Percentiles rank a stretch among this genome's conserved stretches.
These are phyloP conservation scores for Chondrus crispus DNA, from an alignment of 23 red algal genomes.

Conservation along the genomic window DNA sequence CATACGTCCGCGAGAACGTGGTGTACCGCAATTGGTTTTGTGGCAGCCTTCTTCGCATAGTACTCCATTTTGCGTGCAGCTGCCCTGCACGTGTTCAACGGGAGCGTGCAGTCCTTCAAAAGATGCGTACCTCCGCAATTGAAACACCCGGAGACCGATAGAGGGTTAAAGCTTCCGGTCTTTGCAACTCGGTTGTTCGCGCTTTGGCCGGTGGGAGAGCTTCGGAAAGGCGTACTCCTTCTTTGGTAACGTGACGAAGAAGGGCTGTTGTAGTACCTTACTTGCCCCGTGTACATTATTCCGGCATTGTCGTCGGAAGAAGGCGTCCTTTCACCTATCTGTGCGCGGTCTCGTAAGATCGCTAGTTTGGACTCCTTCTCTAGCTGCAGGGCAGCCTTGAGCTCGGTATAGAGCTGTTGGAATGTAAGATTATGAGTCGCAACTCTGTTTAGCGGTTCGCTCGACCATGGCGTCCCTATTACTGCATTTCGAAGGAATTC, in stretches of 20 bases:
- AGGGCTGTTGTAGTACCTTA: not conserved
- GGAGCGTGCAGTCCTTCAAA: not conserved
- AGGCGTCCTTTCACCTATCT: not conserved
- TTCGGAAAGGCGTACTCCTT: not conserved
- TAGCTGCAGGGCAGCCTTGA: not conserved
- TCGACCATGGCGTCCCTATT: not conserved
- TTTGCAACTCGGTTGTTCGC: not conserved
- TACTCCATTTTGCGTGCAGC: not conserved
- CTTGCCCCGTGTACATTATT: not conserved
- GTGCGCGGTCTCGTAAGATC: not conserved
- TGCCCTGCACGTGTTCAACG: not conserved
- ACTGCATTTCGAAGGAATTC: not conserved
- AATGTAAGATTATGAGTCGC: not conserved
- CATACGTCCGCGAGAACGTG: not conserved
- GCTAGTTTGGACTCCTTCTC: not conserved
- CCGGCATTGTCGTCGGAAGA: not conserved
- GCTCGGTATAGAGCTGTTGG: conserved; percentile 2
- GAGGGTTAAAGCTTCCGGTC: not conserved
- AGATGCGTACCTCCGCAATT: not conserved
- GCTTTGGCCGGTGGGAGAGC: no score
- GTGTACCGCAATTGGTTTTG: not conserved
- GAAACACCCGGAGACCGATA: not conserved
- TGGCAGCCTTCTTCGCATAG: not conserved
- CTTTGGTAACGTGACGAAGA: not conserved
- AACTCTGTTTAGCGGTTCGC: not conserved